Conservation (phyloP, 768 basidiomycete genomes). For the Trametes elegans region DNA sequence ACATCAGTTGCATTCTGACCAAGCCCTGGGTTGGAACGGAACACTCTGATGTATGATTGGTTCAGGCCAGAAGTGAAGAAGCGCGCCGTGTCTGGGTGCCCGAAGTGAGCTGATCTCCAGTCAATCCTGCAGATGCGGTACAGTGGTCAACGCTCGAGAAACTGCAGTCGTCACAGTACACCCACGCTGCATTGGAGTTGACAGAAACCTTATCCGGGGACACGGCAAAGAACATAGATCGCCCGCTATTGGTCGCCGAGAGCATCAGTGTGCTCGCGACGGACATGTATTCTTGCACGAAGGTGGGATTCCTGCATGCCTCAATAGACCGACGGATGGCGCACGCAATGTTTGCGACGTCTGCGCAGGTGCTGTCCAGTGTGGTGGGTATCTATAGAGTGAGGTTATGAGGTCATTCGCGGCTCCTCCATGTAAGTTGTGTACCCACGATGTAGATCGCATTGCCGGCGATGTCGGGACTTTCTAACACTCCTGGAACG, state of each 20-base stretch:
- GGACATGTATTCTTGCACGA: conserved; percentile 15
- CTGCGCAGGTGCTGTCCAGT: neutral
- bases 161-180: neutral
- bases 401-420: neutral
- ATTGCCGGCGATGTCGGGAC: conserved; percentile 13
- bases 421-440: too few species aligned
- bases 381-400: neutral
- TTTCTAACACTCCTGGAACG: conserved; percentile 10
- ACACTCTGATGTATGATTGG: conserved; percentile 14
- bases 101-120: conserved; percentile 18
- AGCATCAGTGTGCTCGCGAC: conserved; percentile 17
- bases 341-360: neutral
- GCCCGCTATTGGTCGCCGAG: conserved; percentile 4
- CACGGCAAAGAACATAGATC: conserved; percentile 4
- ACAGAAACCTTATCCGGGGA: conserved; percentile 9
- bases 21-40: conserved; percentile 8
- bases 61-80: conserved; percentile 9
- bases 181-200: conserved; percentile 18
- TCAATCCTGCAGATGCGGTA: conserved; percentile 3
- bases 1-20: neutral
- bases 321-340: conserved; percentile 9
- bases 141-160: too few species aligned
- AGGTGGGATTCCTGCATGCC: neutral
- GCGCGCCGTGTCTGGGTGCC: neutral
- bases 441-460: conserved; percentile 16